Base-by-base conservation (phyloP, 2,329 filamentous ascomycete species). In the Pseudopithomyces maydicus region DNA sequence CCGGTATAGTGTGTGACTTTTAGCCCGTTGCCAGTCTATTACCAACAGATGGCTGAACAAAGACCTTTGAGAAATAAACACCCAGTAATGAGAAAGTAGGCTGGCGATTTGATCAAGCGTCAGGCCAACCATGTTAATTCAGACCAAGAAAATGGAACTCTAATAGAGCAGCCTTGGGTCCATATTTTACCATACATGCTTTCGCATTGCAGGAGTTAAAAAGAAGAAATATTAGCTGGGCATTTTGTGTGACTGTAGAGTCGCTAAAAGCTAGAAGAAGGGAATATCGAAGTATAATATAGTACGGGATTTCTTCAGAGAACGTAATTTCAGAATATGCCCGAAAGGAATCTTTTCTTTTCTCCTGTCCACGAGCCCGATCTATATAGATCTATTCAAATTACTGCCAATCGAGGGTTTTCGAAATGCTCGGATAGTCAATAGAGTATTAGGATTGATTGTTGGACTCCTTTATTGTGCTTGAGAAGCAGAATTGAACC, bases 61-160 rank as follows among this genome's bases (percentile, higher is more conserved):
- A 39, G 74, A n/a, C n/a, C 78, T 8, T 78, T 78, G 0, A 77
- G 75, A 0, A 79, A 78, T 1, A 80, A 80, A 51, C 80, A 78
- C 0, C 80, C 78, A 0, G 63, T 80, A 0, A 78, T 79, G 64
- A 71, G 46, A n/a, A 39, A 29, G 7, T 59, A 54, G 59, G 48
- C 51, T 4, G 46, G 51, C 15, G 17, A n/a, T 2, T 38, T 42
- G 35, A 59, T 56, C 0, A 50, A 72, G 11, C 60, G 54, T 0
- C 71, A 65, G 0, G 76, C 74, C 0, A 70, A 65, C 0, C 79
- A 74, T 60, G 80, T 77, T 56, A 80, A 81, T 56, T 81, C 77
- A 78, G 78, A 57, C 49, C 29, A 44, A n/a, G 59, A 57, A n/a
- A 2, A 46, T 39, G 3, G 42, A 47, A 2, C 35, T 61, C 48